Base-by-base conservation (phyloP, 1,284 basidiomycete species). In the Trametes sp. region DNA sequence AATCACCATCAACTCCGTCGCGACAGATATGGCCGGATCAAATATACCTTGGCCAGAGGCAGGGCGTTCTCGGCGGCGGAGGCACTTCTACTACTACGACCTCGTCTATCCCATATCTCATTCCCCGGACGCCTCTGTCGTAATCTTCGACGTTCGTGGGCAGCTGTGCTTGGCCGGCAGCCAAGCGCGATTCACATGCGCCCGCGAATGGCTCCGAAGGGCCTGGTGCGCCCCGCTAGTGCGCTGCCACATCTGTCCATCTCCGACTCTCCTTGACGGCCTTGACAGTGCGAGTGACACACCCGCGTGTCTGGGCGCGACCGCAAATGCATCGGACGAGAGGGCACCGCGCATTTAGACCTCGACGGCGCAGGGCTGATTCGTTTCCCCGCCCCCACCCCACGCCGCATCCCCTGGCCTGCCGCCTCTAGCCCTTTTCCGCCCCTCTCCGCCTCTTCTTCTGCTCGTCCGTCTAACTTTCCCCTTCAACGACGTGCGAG, bases 241-340 rank as follows among this genome's bases (percentile, higher is more conserved):
- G 38, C 48, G 46, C 48, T 50, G 48, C 48, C 48, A 31, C 48
- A 50, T 50, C 48, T 50, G 31, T 50, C 48, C 38, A 50, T 50
- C 48, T 50, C 48, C 29, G 48, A 19, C 48, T 50, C n/a, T 50
- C n/a, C 48, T 50, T 50, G 48, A 50, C 48, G 48, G 28, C 29
- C 14, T 7, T 50, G 48, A 50, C 48, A 50, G n/a, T 50, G 48
- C 29, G 28, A 7, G n/a, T 50, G 48, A 50, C 48, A 50, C 29
- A 4, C 29, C 48, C 48, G 48, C 48, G 29, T 31, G 48, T 33
- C 28, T 19, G 19, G 48, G 48, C 48, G 28, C 16, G 48, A 13
- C 16, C 19, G 14, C 19, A 31, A 31, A 31, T 16, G 28, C 29
- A 31, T 9, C n/a, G 28, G 29, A 4, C 48, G 16, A 33, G 26